Conservation (phyloP, 306 rosid genomes). For the Begonia fuchsioides region DNA sequence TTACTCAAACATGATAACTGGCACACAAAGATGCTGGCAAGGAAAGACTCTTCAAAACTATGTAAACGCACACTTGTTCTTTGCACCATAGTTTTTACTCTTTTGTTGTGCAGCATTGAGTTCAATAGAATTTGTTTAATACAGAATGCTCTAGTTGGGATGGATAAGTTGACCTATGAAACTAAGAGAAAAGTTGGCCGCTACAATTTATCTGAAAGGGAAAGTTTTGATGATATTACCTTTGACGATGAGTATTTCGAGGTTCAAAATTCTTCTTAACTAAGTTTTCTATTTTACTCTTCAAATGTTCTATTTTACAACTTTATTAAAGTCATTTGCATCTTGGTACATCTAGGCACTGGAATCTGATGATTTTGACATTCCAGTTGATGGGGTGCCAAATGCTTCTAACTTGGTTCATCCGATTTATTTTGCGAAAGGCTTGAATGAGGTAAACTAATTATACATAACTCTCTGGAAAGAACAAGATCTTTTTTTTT, state of each 20-base stretch:
- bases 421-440: conserved; percentile 76
- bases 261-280: conserved; percentile 22
- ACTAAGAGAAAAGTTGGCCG: conserved; percentile 32
- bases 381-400: conserved; percentile 38
- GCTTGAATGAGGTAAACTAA: conserved; percentile 50
- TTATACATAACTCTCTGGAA: no score
- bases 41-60: no score
- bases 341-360: conserved; percentile 31
- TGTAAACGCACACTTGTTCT: no score
- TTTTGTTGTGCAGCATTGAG: conserved; percentile 1
- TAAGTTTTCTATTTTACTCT: neutral
- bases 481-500: no score
- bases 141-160: conserved; percentile 77
- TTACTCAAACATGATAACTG: no score
- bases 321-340: conserved; percentile 9
- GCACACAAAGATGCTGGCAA: no score
- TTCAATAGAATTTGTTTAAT: conserved; percentile 10
- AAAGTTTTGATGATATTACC: conserved; percentile 24
- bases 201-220: conserved; percentile 23
- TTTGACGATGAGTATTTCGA: conserved; percentile 51
- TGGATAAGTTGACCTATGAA: conserved; percentile 62
- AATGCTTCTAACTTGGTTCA: conserved; percentile 32
- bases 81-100: neutral
- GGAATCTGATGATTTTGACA: conserved; percentile 31
- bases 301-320: neutral